Evolutionary conservation across 2,329 filamentous ascomycete genomes (phyloP).

Genomic region (Aureobasidium sp.): DNA sequence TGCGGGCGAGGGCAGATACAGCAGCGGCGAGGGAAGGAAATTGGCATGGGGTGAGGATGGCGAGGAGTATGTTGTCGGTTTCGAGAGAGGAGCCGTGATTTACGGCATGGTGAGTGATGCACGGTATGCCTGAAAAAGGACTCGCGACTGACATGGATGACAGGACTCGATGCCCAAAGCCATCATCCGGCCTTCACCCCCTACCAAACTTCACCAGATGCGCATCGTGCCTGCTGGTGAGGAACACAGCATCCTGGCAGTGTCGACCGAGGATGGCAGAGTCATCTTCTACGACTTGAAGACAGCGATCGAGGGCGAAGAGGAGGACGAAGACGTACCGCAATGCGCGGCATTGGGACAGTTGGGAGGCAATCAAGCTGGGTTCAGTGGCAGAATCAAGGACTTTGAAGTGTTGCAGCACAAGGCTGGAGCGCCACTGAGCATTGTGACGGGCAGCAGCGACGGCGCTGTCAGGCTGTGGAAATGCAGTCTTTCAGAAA

Average conservation of each 20-base stretch:
- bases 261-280: conserved; percentile 86
- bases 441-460: conserved; percentile 71
- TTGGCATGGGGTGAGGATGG: conserved; percentile 72
- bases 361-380: conserved; percentile 63
- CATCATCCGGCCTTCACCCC: conserved; percentile 58
- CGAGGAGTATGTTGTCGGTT: conserved; percentile 82
- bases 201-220: conserved; percentile 78
- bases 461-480: conserved; percentile 81
- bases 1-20: conserved; percentile 68
- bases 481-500: conserved; percentile 41
- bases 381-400: conserved; percentile 70
- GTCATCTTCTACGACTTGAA: conserved; percentile 75
- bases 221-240: conserved; percentile 54
- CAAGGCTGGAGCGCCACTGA: conserved; percentile 35
- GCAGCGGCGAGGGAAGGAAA: conserved; percentile 72
- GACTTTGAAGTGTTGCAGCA: conserved; percentile 65
- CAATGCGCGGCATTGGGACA: conserved; percentile 56
- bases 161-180: conserved; percentile 71
- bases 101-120: conserved; percentile 63
- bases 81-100: conserved; percentile 76
- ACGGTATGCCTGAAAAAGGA: background rate
- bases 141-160: background rate
- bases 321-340: conserved; percentile 39
- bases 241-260: conserved; percentile 51
- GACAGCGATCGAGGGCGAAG: conserved; percentile 34